phyloP scores from a whole-genome alignment of 179 eudicot species.

The Silene coronaria region DNA sequence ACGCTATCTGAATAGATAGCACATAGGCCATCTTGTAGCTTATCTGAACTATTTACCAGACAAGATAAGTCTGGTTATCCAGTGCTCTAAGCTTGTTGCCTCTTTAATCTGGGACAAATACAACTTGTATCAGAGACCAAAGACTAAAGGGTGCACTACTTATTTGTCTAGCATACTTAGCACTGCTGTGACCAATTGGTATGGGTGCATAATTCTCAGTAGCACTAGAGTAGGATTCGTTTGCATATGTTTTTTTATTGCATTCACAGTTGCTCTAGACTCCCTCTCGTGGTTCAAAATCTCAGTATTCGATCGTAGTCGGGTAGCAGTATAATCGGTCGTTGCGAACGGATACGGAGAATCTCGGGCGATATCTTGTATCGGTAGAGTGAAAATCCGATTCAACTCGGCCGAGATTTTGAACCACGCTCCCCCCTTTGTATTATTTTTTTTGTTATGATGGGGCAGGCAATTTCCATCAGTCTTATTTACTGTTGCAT shows the following conservation, averaged over 20 bases:
- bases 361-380: no score
- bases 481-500: constrained; percentile 7
- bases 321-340: no score
- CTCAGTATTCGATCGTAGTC: no score
- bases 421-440: neutral
- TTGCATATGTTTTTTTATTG: neutral
- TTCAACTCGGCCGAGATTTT: no score
- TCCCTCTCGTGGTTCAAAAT: neutral
- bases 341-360: no score
- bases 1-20: neutral
- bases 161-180: neutral
- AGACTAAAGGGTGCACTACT: neutral
- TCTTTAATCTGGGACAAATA: neutral
- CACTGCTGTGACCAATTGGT: neutral
- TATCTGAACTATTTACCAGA: neutral
- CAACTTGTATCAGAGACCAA: neutral
- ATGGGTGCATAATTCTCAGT: neutral
- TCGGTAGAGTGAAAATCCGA: no score
- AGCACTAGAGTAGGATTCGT: neutral
- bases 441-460: neutral
- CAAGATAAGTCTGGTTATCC: neutral
- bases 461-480: constrained; percentile 11
- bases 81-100: constrained; percentile 6
- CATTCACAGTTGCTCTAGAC: neutral
- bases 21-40: neutral